A percentile compares a stretch with the other conserved stretches of the same genome.
These are phyloP conservation scores for Epichloe gansuensis DNA, from an alignment of 2,329 filamentous ascomycete genomes.

Conservation along the genomic window DNA sequence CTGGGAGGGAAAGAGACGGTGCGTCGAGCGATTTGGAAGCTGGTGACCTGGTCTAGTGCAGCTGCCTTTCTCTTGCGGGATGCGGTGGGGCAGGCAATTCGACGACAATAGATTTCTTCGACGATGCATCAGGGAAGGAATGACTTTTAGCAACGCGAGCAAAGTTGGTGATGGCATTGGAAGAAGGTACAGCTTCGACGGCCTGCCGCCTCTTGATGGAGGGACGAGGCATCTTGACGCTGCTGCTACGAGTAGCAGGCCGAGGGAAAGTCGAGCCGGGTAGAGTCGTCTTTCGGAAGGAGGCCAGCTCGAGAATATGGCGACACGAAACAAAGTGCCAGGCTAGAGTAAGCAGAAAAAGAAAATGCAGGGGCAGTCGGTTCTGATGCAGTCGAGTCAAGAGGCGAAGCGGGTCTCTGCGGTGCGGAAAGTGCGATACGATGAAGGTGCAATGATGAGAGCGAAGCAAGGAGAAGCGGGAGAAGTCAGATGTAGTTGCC, in stretches of 20 bases:
- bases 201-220: slow-evolving; percentile 9
- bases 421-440: neutral
- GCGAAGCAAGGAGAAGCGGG: neutral
- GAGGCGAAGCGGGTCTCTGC: neutral
- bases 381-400: neutral
- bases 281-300: neutral
- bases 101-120: slow-evolving; percentile 22
- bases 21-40: slow-evolving; percentile 13
- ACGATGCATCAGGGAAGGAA: slow-evolving; percentile 13
- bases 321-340: neutral
- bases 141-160: slow-evolving; percentile 34
- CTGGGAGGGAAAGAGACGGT: slow-evolving; percentile 23
- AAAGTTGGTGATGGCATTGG: slow-evolving; percentile 30
- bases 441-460: neutral
- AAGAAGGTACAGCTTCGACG: slow-evolving; percentile 6
- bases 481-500: slow-evolving; percentile 3
- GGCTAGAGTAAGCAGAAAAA: neutral
- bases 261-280: neutral
- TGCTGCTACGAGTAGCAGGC: neutral
- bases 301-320: neutral
- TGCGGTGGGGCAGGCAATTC: slow-evolving; percentile 13
- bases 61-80: slow-evolving; percentile 28
- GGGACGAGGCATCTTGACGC: slow-evolving; percentile 3
- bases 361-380: neutral
- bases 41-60: slow-evolving; percentile 14